These are phyloP conservation scores for Luzula sylvatica DNA, from an alignment of 176 grass and related monocot genomes.

Conservation along the genomic window DNA sequence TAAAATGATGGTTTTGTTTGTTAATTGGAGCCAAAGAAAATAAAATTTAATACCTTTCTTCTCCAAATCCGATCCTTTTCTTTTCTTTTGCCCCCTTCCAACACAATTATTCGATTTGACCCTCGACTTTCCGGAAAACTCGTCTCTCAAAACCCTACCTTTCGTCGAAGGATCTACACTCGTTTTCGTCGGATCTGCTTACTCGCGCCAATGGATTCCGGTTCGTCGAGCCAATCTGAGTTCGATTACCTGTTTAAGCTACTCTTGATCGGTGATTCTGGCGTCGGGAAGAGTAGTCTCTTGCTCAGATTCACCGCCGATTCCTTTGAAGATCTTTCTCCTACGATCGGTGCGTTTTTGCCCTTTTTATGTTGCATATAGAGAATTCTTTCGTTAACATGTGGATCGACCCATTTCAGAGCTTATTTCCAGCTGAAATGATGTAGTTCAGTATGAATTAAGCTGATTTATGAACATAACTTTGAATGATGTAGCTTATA, in stretches of 20 bases:
- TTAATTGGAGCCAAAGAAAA: no score
- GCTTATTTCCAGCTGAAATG: background rate
- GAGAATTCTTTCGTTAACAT: background rate
- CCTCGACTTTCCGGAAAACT: conserved; percentile 31
- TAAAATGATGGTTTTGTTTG: no score
- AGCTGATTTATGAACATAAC: no score
- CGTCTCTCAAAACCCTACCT: conserved; percentile 15
- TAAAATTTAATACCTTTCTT: no score
- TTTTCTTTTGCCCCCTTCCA: background rate
- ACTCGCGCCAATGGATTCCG: conserved; percentile 24
- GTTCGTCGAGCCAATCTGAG: conserved; percentile 58
- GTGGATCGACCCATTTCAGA: background rate
- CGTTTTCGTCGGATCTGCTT: background rate
- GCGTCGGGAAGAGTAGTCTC: conserved; percentile 94
- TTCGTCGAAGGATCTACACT: background rate
- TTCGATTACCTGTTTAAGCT: conserved; percentile 96
- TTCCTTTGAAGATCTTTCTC: conserved; percentile 89
- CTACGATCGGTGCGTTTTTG: conserved; percentile 49
- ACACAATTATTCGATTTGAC: background rate
- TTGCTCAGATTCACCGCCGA: conserved; percentile 87
- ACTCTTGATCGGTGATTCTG: conserved; percentile 89
- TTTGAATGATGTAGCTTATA: no score
- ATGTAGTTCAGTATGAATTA: background rate
- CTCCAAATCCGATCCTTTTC: background rate
- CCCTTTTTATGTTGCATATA: background rate